These are phyloP conservation scores for Penicillium soppii DNA, from an alignment of 495 filamentous ascomycete species.

Conservation along the genomic window DNA sequence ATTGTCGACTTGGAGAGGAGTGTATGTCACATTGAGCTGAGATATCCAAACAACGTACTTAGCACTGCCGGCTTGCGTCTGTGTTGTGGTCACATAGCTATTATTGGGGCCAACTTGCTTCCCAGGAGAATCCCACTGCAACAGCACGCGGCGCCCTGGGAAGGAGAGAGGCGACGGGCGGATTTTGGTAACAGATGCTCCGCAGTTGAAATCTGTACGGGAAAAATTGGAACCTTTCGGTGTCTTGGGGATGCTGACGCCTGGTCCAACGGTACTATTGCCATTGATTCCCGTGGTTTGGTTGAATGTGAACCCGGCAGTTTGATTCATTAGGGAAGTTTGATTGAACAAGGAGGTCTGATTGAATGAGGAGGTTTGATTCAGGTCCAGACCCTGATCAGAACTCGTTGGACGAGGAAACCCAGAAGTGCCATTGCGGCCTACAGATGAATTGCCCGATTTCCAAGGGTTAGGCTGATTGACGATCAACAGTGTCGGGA, in stretches of 20 bases:
- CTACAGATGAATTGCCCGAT: constrained; percentile 13
- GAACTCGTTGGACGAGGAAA: background rate
- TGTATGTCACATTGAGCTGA: constrained; percentile 87
- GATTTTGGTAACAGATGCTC: constrained; percentile 60
- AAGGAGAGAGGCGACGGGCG: constrained; percentile 67
- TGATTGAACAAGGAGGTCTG: background rate
- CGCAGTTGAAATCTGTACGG: constrained; percentile 52
- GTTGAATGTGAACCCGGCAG: constrained; percentile 33
- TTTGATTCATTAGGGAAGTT: background rate
- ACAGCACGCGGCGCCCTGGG: constrained; percentile 68
- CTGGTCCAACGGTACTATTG: constrained; percentile 35
- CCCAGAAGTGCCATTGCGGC: background rate
- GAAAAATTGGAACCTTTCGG: constrained; percentile 18
- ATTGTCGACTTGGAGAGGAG: constrained; percentile 56
- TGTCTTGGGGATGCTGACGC: constrained; percentile 30
- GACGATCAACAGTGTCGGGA: constrained; percentile 68
- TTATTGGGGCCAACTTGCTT: constrained; percentile 74
- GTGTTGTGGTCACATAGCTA: constrained; percentile 67
- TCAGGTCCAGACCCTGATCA: background rate
- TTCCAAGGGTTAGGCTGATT: constrained; percentile 76
- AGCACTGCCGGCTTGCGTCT: constrained; percentile 50
- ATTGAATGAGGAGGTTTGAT: background rate
- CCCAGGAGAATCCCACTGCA: constrained; percentile 74
- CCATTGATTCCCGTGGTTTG: constrained; percentile 55
- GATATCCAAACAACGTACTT: constrained; percentile 72